Evolutionary conservation across 768 basidiomycete species (phyloP), one percentile per base, ranked within the genome.

Genomic region (Nidularia pulvinata): DNA sequence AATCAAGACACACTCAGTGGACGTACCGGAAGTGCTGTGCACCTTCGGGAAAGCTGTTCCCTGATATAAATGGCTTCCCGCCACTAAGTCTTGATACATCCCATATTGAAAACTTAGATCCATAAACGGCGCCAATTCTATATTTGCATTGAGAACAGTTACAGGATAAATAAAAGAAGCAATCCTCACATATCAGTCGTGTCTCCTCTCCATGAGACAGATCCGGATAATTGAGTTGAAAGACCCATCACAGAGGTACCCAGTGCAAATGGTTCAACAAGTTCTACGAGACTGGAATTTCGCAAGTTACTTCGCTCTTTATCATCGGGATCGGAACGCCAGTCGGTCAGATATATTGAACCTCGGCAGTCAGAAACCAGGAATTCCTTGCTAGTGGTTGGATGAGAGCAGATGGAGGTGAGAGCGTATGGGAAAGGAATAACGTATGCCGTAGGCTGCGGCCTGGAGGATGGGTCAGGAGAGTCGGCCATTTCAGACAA

Each of bases 371-470:
- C 91, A 1, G 89, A 81, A 51, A 92, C 86, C 30, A 93, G 76
- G 61, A 93, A 83, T 59, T 91, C 91, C 65, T 89, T 92, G 74
- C 84, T 83, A 33, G 84, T 87, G 11, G 75, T 74, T 2, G 88
- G 84, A 61, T 93, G 92, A 30, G 88, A 79, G 65, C 77, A 73
- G 61, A 93, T 83, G 33, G 86, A 74, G 34, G 74, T 78, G 44
- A 93, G 74, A n/a, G 90, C 83, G 63, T 89, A 83, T 5, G 86
- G 73, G 65, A 92, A 92, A 37, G 82, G 65, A 57, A 90, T 85
- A 42, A 83, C 86, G 69, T 89, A 89, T 32, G 89, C 88, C 11
- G 89, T 89, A 7, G 91, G 91, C 53, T 90, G 88, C 5, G 81
- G 76, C 35, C 86, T 75, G 35, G 76, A 53, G 22, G 69, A 63